Evolutionary conservation across 2,329 filamentous ascomycete species (phyloP).

Genomic region (Remersonia thermophila): DNA sequence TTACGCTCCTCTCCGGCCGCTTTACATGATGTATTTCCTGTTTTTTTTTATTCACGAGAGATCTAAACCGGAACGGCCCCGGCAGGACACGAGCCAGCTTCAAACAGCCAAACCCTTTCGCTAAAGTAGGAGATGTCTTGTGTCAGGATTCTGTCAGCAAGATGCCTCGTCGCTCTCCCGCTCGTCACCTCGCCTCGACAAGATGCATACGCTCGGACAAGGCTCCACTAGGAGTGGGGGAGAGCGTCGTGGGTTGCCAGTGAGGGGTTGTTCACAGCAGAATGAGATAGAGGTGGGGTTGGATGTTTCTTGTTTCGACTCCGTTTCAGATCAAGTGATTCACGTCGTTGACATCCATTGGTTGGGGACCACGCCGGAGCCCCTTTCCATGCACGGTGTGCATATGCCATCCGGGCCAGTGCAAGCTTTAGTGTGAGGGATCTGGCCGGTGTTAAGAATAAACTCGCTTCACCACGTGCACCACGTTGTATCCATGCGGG

Average conservation of each 20-base stretch:
- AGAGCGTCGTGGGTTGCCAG: neutral
- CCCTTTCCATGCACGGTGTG: too few relatives aligned
- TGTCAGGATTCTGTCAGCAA: too few relatives aligned
- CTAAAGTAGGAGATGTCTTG: neutral
- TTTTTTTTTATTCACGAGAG: too few relatives aligned
- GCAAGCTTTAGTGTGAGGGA: too few relatives aligned
- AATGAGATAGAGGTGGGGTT: conserved; percentile 8
- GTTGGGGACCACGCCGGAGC: neutral
- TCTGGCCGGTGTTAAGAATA: too few relatives aligned
- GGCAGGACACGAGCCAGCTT: too few relatives aligned
- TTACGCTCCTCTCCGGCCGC: too few relatives aligned
- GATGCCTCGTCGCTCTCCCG: neutral
- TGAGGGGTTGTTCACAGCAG: conserved; percentile 1
- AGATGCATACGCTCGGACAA: conserved; percentile 8
- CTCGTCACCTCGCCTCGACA: neutral
- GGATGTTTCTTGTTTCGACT: conserved; percentile 15
- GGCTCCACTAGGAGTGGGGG: neutral
- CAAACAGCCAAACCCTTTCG: too few relatives aligned
- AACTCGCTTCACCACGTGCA: conserved; percentile 15
- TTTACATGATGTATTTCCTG: too few relatives aligned
- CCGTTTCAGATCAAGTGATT: conserved; percentile 19
- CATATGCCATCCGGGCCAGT: too few relatives aligned
- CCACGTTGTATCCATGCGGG: conserved; percentile 18
- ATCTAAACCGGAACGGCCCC: too few relatives aligned
- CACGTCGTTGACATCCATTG: conserved; percentile 3